Conservation (phyloP, 2,329 filamentous ascomycete genomes). For the Lasiodiplodia hormozganensis region DNA sequence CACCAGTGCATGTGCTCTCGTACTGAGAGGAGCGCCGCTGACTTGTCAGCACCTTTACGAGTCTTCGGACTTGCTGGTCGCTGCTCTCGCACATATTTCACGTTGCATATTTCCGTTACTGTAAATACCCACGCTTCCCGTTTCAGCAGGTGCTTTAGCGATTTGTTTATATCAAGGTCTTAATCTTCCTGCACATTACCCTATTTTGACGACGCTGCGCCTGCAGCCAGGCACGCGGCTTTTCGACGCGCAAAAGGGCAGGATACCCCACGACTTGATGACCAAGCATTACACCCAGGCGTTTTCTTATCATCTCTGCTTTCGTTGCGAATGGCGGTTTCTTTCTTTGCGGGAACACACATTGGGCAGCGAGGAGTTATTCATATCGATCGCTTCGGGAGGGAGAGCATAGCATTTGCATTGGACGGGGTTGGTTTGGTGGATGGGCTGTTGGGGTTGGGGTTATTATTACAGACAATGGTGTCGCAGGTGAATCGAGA, state of each 20-base stretch:
- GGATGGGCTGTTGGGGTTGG: not conserved
- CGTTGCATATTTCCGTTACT: conserved; percentile 27
- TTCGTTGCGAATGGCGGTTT: conserved; percentile 25
- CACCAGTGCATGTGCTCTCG: conserved; percentile 53
- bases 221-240: not conserved
- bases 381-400: conserved; percentile 18
- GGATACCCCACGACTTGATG: conserved; percentile 22
- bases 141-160: conserved; percentile 25
- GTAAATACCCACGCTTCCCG: conserved; percentile 30
- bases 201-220: conserved; percentile 16
- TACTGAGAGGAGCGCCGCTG: conserved; percentile 50
- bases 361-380: conserved; percentile 28
- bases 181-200: conserved; percentile 23
- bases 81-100: conserved; percentile 39
- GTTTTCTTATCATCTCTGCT: conserved; percentile 21
- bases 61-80: conserved; percentile 46
- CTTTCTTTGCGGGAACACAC: conserved; percentile 22
- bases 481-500: conserved; percentile 11
- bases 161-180: conserved; percentile 21
- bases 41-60: conserved; percentile 42
- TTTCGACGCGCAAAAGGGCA: conserved; percentile 15
- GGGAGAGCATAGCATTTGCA: conserved; percentile 24
- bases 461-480: not conserved
- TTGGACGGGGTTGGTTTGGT: conserved; percentile 5
- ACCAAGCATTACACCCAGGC: conserved; percentile 23